phyloP scores from a whole-genome alignment of 345 rosid species.

The Hevea brasiliensis region DNA sequence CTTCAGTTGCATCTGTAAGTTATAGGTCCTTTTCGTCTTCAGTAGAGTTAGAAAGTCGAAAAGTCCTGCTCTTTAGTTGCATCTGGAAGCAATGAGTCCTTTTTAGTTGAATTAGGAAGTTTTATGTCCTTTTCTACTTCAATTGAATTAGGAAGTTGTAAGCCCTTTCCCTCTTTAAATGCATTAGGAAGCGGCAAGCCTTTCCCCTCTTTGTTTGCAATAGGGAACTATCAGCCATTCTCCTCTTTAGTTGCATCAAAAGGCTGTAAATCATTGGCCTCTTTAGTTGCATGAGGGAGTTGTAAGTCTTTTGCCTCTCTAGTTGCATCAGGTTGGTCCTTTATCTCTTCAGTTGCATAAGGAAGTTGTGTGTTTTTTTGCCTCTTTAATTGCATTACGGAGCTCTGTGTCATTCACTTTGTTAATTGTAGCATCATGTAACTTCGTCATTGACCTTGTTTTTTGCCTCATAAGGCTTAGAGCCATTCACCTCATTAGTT shows the following conservation, averaged over 20 bases:
- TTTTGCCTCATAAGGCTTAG: background rate
- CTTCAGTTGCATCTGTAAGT: background rate
- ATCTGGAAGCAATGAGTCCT: background rate
- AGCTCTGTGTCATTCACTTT: conserved; percentile 3
- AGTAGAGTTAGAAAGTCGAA: background rate
- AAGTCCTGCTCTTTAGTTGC: conserved; percentile 5
- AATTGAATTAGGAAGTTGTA: background rate
- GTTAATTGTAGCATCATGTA: conserved; percentile 3
- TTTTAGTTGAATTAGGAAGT: background rate
- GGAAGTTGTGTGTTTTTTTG: background rate
- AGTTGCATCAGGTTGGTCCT: background rate
- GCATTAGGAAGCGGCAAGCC: background rate
- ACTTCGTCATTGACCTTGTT: background rate
- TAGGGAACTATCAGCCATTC: too few relatives aligned
- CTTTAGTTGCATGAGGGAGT: background rate
- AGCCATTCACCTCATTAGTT: conserved; percentile 13
- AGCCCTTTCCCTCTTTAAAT: background rate
- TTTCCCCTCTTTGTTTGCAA: too few relatives aligned
- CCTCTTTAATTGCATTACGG: background rate
- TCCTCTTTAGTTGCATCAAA: background rate
- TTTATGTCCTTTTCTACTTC: background rate
- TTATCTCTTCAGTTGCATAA: background rate
- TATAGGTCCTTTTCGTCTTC: background rate
- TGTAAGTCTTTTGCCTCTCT: background rate
- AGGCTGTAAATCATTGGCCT: background rate